A percentile compares a stretch with the other conserved stretches of the same genome.
Evolutionary conservation across 2,329 filamentous ascomycete genomes (phyloP).

Genomic region (Ceratocystis harringtonii): DNA sequence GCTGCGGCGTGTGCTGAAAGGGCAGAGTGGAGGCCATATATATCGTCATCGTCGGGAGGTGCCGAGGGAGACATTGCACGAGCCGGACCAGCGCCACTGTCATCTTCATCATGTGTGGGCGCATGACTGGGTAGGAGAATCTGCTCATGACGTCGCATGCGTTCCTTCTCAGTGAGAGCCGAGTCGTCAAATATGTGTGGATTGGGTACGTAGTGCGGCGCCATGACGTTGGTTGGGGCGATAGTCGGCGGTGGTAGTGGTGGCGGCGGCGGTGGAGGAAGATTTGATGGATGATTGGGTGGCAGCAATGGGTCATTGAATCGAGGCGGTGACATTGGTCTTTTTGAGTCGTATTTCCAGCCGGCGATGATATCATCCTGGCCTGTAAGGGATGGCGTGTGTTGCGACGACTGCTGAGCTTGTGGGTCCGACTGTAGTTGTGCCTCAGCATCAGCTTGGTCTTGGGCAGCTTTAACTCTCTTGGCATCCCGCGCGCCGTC

Average conservation of each 20-base stretch:
- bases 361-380: constrained; percentile 22
- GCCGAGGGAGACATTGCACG: constrained; percentile 21
- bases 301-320: constrained; percentile 11
- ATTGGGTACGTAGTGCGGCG: constrained; percentile 45
- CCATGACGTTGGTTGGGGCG: constrained; percentile 37
- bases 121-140: constrained; percentile 69
- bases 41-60: constrained; percentile 21
- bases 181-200: constrained; percentile 46
- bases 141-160: constrained; percentile 60
- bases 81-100: constrained; percentile 25
- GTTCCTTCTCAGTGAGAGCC: constrained; percentile 65
- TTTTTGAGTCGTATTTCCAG: constrained; percentile 12
- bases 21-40: constrained; percentile 37
- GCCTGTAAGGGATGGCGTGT: constrained; percentile 22
- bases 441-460: constrained; percentile 16
- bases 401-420: constrained; percentile 14
- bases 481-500: constrained; percentile 43
- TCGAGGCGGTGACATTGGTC: constrained; percentile 9
- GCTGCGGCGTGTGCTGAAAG: constrained; percentile 25
- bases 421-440: constrained; percentile 6
- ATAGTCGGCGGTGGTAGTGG: constrained; percentile 23
- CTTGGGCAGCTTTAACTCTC: constrained; percentile 16
- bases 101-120: constrained; percentile 19
- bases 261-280: constrained; percentile 17
- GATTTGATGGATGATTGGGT: constrained; percentile 8